Conservation (phyloP, 2,329 filamentous ascomycete genomes). For the Phialocephala sp. region DNA sequence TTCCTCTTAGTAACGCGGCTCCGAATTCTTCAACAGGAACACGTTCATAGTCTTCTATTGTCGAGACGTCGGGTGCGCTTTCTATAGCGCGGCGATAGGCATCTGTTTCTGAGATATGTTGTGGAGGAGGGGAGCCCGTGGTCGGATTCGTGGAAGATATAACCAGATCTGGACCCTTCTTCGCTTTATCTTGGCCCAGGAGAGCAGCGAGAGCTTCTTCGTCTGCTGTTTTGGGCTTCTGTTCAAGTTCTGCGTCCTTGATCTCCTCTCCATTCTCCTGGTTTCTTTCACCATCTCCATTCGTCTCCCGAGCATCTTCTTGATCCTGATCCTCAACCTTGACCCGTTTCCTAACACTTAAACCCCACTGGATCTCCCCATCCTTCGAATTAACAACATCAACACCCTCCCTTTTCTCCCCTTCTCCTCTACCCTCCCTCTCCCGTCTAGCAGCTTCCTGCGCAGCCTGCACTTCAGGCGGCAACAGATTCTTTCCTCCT, state of each 20-base stretch:
- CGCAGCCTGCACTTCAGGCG: slow-evolving; percentile 56
- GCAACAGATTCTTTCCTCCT: slow-evolving; percentile 59
- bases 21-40: slow-evolving; percentile 96
- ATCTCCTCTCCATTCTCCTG: slow-evolving; percentile 27
- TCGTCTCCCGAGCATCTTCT: slow-evolving; percentile 27
- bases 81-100: slow-evolving; percentile 74
- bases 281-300: slow-evolving; percentile 5
- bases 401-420: slow-evolving; percentile 43
- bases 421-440: slow-evolving; percentile 44
- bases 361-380: slow-evolving; percentile 50
- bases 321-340: slow-evolving; percentile 33
- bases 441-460: slow-evolving; percentile 34
- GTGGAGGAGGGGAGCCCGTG: slow-evolving; percentile 24
- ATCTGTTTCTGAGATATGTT: slow-evolving; percentile 62
- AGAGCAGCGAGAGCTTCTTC: slow-evolving; percentile 74
- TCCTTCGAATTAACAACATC: slow-evolving; percentile 55
- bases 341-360: slow-evolving; percentile 52
- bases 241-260: slow-evolving; percentile 25
- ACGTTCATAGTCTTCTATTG: slow-evolving; percentile 82
- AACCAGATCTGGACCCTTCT: slow-evolving; percentile 54
- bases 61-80: slow-evolving; percentile 75
- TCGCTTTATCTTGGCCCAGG: slow-evolving; percentile 58
- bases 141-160: slow-evolving; percentile 48
- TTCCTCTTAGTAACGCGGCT: slow-evolving; percentile 84
- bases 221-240: slow-evolving; percentile 50